These are phyloP conservation scores for Stropharia rugosoannulata DNA, from an alignment of 768 basidiomycete genomes.

Conservation along the genomic window DNA sequence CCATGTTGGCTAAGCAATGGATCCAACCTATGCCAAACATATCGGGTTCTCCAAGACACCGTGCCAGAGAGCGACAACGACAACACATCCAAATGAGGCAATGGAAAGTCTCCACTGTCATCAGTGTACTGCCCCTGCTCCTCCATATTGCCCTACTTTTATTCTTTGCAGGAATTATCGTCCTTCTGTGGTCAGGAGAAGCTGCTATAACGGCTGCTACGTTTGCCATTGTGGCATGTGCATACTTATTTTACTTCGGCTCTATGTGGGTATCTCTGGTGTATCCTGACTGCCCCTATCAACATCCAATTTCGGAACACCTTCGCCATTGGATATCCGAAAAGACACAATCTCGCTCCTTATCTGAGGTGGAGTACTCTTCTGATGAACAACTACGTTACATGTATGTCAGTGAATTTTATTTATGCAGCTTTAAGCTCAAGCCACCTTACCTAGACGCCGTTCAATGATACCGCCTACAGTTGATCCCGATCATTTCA, in stretches of 20 bases:
- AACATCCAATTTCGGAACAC: slow-evolving; percentile 38
- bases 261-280: slow-evolving; percentile 39
- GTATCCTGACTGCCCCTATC: slow-evolving; percentile 39
- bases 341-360: neutral
- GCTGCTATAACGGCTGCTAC: slow-evolving; percentile 31
- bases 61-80: slow-evolving; percentile 36
- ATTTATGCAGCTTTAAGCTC: neutral
- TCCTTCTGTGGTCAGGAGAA: slow-evolving; percentile 39
- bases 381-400: slow-evolving; percentile 8
- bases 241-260: slow-evolving; percentile 34
- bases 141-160: slow-evolving; percentile 39
- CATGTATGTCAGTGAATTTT: slow-evolving; percentile 1
- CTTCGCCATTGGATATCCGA: slow-evolving; percentile 22
- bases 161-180: slow-evolving; percentile 41
- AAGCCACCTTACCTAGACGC: slow-evolving; percentile 1
- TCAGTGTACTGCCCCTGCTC: slow-evolving; percentile 38
- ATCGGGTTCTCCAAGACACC: slow-evolving; percentile 36
- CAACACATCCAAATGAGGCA: slow-evolving; percentile 32
- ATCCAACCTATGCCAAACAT: slow-evolving; percentile 32
- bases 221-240: slow-evolving; percentile 32
- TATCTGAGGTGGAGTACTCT: slow-evolving; percentile 11
- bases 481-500: slow-evolving; percentile 24
- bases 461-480: slow-evolving; percentile 4
- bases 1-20: slow-evolving; percentile 50
- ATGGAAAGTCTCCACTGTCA: slow-evolving; percentile 39